These are phyloP conservation scores for Holtermanniella nyarrowii DNA, from an alignment of 768 basidiomycete genomes.

Conservation along the genomic window DNA sequence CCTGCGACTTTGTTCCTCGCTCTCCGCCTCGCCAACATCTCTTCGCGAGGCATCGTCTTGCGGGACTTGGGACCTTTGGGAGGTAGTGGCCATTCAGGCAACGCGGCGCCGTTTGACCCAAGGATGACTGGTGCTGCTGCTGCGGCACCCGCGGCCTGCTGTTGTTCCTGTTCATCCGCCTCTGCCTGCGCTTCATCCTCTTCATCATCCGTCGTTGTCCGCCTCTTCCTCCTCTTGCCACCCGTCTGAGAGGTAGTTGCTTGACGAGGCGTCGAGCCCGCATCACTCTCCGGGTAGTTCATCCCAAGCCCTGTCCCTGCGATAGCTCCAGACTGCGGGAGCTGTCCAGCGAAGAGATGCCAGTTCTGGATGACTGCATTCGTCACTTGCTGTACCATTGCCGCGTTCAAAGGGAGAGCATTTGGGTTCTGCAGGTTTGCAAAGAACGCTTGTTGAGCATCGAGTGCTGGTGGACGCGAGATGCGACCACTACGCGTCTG, in stretches of 20 bases:
- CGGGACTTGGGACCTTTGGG: conserved; percentile 13
- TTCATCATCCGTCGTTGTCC: conserved; percentile 1
- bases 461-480: conserved; percentile 9
- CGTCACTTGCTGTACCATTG: conserved; percentile 5
- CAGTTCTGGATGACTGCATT: conserved; percentile 10
- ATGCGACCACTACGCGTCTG: conserved; percentile 18
- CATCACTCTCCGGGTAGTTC: not conserved
- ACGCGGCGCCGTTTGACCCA: not conserved
- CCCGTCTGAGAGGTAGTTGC: conserved; percentile 1
- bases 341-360: too few relatives aligned
- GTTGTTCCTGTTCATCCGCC: not conserved
- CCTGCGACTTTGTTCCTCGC: conserved; percentile 20
- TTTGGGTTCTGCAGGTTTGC: not conserved
- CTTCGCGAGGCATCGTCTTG: conserved; percentile 20
- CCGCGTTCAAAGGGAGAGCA: not conserved
- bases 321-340: too few relatives aligned
- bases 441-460: conserved; percentile 3
- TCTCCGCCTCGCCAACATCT: conserved; percentile 17
- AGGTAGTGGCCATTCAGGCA: conserved; percentile 14
- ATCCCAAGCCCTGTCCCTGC: not conserved
- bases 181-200: conserved; percentile 4
- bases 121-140: too few relatives aligned
- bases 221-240: conserved; percentile 1
- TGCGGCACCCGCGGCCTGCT: too few relatives aligned
- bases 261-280: not conserved